Conservation (phyloP, 2,329 filamentous ascomycete genomes). For the Xenoacremonium recifei region DNA sequence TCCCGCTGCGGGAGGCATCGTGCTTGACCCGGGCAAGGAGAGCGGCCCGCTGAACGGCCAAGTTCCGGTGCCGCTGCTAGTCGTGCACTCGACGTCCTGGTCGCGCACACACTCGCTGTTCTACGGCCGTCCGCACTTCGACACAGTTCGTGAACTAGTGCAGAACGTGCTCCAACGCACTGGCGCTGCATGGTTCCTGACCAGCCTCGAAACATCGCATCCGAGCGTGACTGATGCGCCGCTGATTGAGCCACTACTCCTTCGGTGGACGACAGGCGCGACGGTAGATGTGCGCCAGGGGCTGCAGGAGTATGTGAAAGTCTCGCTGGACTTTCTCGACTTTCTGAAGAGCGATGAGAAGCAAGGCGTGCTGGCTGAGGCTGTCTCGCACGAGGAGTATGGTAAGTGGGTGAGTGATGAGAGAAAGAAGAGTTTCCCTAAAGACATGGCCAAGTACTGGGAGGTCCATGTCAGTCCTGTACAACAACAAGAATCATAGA, state of each 20-base stretch:
- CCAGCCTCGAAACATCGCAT: constrained; percentile 55
- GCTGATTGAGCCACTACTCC: constrained; percentile 58
- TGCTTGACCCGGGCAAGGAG: constrained; percentile 65
- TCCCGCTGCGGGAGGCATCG: constrained; percentile 54
- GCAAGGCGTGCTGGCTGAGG: constrained; percentile 48
- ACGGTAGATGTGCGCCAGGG: constrained; percentile 56
- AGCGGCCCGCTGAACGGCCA: constrained; percentile 61
- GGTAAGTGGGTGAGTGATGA: constrained; percentile 39
- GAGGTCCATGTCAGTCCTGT: constrained; percentile 40
- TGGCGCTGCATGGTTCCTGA: constrained; percentile 53
- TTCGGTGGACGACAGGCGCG: constrained; percentile 61
- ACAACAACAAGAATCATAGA: too few relatives aligned
- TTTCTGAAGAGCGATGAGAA: constrained; percentile 43
- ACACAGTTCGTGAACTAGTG: constrained; percentile 58
- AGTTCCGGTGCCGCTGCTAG: constrained; percentile 55
- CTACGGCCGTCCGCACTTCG: constrained; percentile 63
- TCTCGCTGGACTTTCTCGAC: constrained; percentile 56
- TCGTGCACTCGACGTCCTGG: constrained; percentile 66
- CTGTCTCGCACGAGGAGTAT: constrained; percentile 42
- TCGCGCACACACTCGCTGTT: constrained; percentile 56
- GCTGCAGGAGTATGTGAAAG: constrained; percentile 58
- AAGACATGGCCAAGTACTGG: constrained; percentile 37
- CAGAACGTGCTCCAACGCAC: constrained; percentile 42
- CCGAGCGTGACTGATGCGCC: constrained; percentile 67
- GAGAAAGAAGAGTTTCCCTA: constrained; percentile 29